Evolutionary conservation across 1,284 basidiomycete species (phyloP).

Genomic region (Ceratobasidium sp.): DNA sequence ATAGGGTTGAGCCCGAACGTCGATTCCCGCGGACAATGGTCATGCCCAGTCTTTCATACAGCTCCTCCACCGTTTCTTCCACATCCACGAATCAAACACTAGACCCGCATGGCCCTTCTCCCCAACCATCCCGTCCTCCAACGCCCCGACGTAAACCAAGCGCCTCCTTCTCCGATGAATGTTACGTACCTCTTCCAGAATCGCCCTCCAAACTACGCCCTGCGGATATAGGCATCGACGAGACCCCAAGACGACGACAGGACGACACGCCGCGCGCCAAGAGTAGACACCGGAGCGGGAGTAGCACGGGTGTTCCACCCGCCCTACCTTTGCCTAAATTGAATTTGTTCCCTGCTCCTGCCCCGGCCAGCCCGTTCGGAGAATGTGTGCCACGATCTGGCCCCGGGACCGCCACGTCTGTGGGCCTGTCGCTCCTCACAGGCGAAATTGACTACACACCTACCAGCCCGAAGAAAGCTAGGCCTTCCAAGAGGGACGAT

Average conservation of each 20-base stretch:
- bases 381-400: neutral
- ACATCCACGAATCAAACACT: constrained; percentile 33
- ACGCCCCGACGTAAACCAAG: constrained; percentile 9
- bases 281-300: neutral
- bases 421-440: constrained; percentile 13
- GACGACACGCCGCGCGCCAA: constrained; percentile 42
- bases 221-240: constrained; percentile 4
- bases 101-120: constrained; percentile 18
- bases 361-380: neutral
- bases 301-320: neutral
- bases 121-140: neutral
- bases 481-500: constrained; percentile 17
- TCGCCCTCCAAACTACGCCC: constrained; percentile 20
- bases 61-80: constrained; percentile 40
- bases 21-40: constrained; percentile 35
- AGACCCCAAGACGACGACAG: constrained; percentile 4
- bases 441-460: constrained; percentile 39
- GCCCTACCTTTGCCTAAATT: constrained; percentile 3
- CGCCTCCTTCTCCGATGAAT: constrained; percentile 25
- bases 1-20: neutral
- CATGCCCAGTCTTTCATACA: constrained; percentile 33
- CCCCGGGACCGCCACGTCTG: constrained; percentile 1
- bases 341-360: constrained; percentile 21
- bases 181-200: constrained; percentile 38
- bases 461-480: constrained; percentile 32